phyloP scores from a whole-genome alignment of 805 yeast genomes.

The Lachancea thermotolerans region DNA sequence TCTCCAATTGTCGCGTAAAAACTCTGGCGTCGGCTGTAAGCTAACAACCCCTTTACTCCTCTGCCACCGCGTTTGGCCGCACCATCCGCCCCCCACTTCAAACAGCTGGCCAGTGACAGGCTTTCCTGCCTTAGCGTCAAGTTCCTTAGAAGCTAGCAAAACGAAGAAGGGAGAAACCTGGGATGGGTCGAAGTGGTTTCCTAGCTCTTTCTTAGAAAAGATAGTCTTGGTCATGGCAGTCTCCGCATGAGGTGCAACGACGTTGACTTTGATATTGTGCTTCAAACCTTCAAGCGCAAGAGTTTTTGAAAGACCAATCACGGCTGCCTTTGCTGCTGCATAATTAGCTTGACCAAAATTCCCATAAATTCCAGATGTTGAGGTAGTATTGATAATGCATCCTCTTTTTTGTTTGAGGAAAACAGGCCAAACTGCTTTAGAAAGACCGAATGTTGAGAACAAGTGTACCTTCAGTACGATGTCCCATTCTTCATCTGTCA shows the following conservation, averaged over 20 bases:
- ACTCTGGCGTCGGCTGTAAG: conserved; percentile 54
- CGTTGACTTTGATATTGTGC: conserved; percentile 65
- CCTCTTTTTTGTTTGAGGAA: conserved; percentile 75
- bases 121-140: conserved; percentile 33
- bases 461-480: conserved; percentile 76
- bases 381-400: conserved; percentile 78
- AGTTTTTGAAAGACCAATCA: conserved; percentile 78
- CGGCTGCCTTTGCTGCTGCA: conserved; percentile 87
- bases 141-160: conserved; percentile 65
- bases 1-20: conserved; percentile 58
- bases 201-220: conserved; percentile 66
- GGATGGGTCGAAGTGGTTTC: conserved; percentile 72
- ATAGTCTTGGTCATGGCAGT: conserved; percentile 94
- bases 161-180: conserved; percentile 89
- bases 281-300: conserved; percentile 87
- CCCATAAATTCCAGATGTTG: conserved; percentile 96
- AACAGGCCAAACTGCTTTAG: conserved; percentile 90
- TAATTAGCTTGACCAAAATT: conserved; percentile 97
- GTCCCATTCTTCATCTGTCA: conserved; percentile 80
- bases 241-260: conserved; percentile 95
- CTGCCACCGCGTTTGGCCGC: conserved; percentile 92
- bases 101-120: conserved; percentile 70
- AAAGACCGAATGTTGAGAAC: conserved; percentile 70
- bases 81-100: conserved; percentile 97
- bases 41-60: conserved; percentile 79